phyloP scores from a whole-genome alignment of 495 filamentous ascomycete genomes.

The Durotheca rogersii region DNA sequence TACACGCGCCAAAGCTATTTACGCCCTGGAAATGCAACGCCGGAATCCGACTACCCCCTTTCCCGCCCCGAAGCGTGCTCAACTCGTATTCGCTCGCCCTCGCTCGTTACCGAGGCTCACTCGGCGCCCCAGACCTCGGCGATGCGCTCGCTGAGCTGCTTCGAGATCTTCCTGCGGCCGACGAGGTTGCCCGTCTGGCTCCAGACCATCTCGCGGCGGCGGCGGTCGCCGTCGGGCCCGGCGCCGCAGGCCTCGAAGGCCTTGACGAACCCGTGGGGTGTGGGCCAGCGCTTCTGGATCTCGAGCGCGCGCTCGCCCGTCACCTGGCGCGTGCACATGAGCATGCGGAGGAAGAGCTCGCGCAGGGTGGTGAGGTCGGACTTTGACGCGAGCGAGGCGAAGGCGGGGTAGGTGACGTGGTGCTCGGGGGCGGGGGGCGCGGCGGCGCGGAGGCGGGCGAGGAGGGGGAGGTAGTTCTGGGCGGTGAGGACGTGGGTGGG shows the following conservation, averaged over 20 bases:
- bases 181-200: conserved; percentile 56
- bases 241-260: conserved; percentile 59
- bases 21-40: too few species aligned
- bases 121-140: conserved; percentile 69
- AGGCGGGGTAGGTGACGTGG: conserved; percentile 70
- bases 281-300: conserved; percentile 74
- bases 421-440: conserved; percentile 55
- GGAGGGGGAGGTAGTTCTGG: conserved; percentile 66
- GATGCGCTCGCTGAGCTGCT: conserved; percentile 64
- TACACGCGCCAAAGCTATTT: too few species aligned
- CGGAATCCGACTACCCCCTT: too few species aligned
- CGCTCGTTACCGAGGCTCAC: conserved; percentile 8
- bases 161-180: conserved; percentile 67
- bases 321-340: conserved; percentile 80
- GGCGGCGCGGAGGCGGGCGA: conserved; percentile 55
- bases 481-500: conserved; percentile 66
- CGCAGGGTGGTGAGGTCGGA: conserved; percentile 70
- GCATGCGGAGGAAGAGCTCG: conserved; percentile 81
- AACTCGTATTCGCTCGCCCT: background rate
- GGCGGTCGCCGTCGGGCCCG: conserved; percentile 49
- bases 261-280: conserved; percentile 66
- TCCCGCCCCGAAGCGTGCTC: too few species aligned
- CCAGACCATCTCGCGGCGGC: conserved; percentile 55
- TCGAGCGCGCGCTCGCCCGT: conserved; percentile 79
- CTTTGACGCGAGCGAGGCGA: conserved; percentile 71